Evolutionary conservation across 2,329 filamentous ascomycete species (phyloP).

Genomic region (Aspergillus amoenus): DNA sequence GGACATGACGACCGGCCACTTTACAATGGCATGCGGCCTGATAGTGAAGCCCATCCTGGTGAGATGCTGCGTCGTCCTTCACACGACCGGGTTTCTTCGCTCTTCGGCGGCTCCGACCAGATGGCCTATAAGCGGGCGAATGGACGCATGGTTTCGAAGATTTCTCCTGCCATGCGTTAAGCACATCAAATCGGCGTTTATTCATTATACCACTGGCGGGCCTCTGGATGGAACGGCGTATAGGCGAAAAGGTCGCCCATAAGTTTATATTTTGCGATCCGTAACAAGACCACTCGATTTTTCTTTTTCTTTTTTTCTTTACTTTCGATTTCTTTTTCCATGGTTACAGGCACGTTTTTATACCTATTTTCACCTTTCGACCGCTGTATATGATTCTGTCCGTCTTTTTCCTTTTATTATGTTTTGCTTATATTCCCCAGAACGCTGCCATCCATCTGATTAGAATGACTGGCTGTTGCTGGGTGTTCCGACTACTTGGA

Average conservation of each 20-base stretch:
- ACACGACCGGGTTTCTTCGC: constrained; percentile 21
- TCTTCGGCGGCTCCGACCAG: constrained; percentile 26
- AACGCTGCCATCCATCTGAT: constrained; percentile 9
- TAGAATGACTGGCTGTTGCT: not conserved
- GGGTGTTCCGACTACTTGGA: not conserved
- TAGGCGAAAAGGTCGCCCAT: constrained; percentile 14
- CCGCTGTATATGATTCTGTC: constrained; percentile 22
- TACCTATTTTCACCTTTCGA: constrained; percentile 16
- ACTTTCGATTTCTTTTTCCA: constrained; percentile 10
- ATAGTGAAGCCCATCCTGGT: constrained; percentile 26
- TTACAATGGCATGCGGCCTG: constrained; percentile 46
- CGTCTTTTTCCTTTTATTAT: not conserved
- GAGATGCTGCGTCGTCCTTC: constrained; percentile 26
- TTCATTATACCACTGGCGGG: not conserved
- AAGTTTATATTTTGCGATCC: constrained; percentile 12
- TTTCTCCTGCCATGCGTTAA: constrained; percentile 25
- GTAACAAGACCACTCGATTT: not conserved
- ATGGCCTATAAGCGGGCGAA: constrained; percentile 40
- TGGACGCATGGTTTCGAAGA: constrained; percentile 33
- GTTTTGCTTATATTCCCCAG: constrained; percentile 15
- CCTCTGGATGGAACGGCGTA: constrained; percentile 20
- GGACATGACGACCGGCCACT: constrained; percentile 41
- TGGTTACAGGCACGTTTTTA: constrained; percentile 17
- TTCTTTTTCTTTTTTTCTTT: not conserved
- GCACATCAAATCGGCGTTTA: not conserved